Evolutionary conservation across 352 stramenopile species (phyloP).

Genomic region (Pythium monospermum): DNA sequence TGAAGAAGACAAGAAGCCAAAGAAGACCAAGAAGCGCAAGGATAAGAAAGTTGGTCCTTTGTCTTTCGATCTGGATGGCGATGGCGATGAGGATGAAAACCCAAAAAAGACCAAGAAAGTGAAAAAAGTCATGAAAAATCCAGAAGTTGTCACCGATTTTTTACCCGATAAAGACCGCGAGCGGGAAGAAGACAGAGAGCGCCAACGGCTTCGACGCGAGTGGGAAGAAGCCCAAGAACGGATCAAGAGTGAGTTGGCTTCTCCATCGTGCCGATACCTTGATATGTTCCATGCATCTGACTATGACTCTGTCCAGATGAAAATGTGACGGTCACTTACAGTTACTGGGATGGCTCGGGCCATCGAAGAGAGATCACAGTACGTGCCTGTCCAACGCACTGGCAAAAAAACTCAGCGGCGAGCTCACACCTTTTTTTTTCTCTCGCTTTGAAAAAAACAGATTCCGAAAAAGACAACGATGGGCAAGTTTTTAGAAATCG

Average conservation of each 20-base stretch:
- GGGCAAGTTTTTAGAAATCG: constrained; percentile 79
- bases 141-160: constrained; percentile 93
- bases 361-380: constrained; percentile 92
- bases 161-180: constrained; percentile 93
- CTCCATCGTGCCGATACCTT: background rate
- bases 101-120: constrained; percentile 24
- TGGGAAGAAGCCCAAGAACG: constrained; percentile 91
- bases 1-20: constrained; percentile 29
- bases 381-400: no score
- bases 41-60: constrained; percentile 70
- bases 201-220: constrained; percentile 83
- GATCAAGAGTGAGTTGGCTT: constrained; percentile 81
- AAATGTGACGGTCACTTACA: constrained; percentile 95
- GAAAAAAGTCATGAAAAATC: constrained; percentile 89
- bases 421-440: no score
- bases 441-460: no score
- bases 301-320: constrained; percentile 49
- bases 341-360: constrained; percentile 97
- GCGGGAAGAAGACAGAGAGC: constrained; percentile 65
- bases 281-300: background rate
- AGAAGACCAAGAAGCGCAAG: constrained; percentile 77
- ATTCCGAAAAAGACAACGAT: constrained; percentile 92
- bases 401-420: no score
- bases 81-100: constrained; percentile 18
- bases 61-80: constrained; percentile 80